A percentile compares a stretch with the other conserved stretches of the same genome.
These are phyloP conservation scores for Zygnema cylindricum DNA, from an alignment of 139 green algal species.

Conservation along the genomic window DNA sequence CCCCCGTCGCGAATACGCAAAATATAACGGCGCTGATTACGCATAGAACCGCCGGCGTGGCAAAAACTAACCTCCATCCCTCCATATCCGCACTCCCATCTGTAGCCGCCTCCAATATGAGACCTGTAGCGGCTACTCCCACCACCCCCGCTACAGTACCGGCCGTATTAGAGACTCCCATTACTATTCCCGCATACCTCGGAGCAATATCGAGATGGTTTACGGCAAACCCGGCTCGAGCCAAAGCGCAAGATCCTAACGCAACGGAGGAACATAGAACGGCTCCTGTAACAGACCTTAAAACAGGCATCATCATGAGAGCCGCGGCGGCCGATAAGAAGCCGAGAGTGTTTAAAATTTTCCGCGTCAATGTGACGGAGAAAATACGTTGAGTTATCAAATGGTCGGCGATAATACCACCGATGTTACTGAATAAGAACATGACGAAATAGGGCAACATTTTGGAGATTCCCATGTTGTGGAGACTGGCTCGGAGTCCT, in stretches of 20 bases:
- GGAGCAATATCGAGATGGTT: conserved; percentile 91
- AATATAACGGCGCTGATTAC: conserved; percentile 79
- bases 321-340: conserved; percentile 51
- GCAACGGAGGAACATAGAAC: conserved; percentile 65
- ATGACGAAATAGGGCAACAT: conserved; percentile 93
- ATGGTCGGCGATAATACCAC: conserved; percentile 76
- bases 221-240: conserved; percentile 91
- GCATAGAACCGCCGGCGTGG: conserved; percentile 69
- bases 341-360: conserved; percentile 87
- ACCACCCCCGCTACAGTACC: conserved; percentile 87
- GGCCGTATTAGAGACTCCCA: conserved; percentile 91
- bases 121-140: conserved; percentile 87
- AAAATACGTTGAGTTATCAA: conserved; percentile 74
- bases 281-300: conserved; percentile 45
- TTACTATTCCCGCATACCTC: conserved; percentile 90
- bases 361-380: conserved; percentile 75
- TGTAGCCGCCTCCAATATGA: conserved; percentile 81
- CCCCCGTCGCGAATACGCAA: conserved; percentile 74
- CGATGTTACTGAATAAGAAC: conserved; percentile 75
- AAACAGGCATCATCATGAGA: conserved; percentile 60
- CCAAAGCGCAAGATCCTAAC: conserved; percentile 72
- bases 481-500: conserved; percentile 79
- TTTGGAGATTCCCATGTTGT: conserved; percentile 77
- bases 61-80: conserved; percentile 66
- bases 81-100: conserved; percentile 45